Evolutionary conservation across 108 stramenopile species (phyloP), one percentile per base, ranked within the genome.

Genomic region (Nitzschia sp.): DNA sequence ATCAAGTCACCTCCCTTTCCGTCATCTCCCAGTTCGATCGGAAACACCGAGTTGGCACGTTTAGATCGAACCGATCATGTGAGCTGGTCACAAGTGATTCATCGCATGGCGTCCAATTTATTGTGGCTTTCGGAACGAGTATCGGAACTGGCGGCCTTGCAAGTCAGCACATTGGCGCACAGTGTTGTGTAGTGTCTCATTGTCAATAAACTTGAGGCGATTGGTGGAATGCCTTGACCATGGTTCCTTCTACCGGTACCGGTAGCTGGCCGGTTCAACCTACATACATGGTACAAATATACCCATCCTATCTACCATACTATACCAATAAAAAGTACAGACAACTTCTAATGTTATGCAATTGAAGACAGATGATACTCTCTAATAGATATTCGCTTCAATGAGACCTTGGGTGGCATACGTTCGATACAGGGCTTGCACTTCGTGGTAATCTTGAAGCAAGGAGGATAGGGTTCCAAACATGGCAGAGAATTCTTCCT

Each of bases 61-160:
- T 48, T 85, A 21, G 48, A 66, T 48, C 48, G 46, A 17, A 70
- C 48, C 13, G 86, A 85, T 60, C 72, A 82, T 57, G 55, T 65
- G 8, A 54, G 82, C 35, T 83, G 82, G 82, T 80, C 83, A 0
- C 48, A 56, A 36, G 82, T 75, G 3, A 82, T 88, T 42, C 80
- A 82, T 54, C 61, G 68, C 31, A 77, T 85, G 74, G 71, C 82
- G 0, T 75, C 67, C 42, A 81, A 88, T 54, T 64, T 88, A 4
- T 38, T 68, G 21, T 84, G 83, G 81, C 55, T 88, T 8, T 80
- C 83, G 13, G 48, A 82, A 47, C 54, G 75, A 21, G 71, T 69
- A 15, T 72, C 75, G 21, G 56, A 54, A 18, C 35, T 63, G 24
- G 64, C 59, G 13, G 76, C 76, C 9, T 27, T 45, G 2, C 74